Conservation (phyloP, 768 basidiomycete species). For the Pleurotus tuber-regium region DNA sequence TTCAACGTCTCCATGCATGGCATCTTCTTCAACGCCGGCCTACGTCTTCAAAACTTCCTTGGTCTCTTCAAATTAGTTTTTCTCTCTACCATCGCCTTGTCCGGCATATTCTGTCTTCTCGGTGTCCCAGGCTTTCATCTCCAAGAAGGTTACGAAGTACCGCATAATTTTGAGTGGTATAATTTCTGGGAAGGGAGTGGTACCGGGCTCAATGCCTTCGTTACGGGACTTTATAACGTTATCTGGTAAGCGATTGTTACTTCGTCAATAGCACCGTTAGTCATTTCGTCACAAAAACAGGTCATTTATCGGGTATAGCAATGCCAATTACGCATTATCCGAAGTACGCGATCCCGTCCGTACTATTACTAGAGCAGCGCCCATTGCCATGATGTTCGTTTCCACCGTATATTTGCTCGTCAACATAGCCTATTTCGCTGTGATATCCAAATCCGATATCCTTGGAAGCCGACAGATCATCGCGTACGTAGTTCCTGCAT, state of each 20-base stretch:
- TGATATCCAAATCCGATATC: constrained; percentile 69
- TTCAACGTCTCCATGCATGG: constrained; percentile 60
- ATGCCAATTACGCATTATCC: constrained; percentile 72
- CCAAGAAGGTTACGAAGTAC: constrained; percentile 46
- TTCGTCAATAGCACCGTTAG: too few species aligned
- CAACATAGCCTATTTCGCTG: constrained; percentile 74
- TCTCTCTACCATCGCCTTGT: constrained; percentile 47
- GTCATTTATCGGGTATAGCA: constrained; percentile 73
- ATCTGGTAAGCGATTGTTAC: constrained; percentile 69
- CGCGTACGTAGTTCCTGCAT: constrained; percentile 44
- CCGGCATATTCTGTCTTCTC: constrained; percentile 50
- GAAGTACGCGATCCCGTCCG: constrained; percentile 68
- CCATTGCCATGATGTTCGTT: constrained; percentile 61
- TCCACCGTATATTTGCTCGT: constrained; percentile 59
- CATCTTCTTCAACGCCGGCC: constrained; percentile 46
- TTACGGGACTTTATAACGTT: constrained; percentile 64
- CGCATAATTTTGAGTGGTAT: constrained; percentile 58
- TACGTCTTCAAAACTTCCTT: constrained; percentile 39
- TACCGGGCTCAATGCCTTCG: constrained; percentile 57
- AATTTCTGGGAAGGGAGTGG: constrained; percentile 63
- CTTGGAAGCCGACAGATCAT: constrained; percentile 60
- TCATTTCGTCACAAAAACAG: constrained; percentile 36
- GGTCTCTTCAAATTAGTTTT: constrained; percentile 62
- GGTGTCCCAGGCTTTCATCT: constrained; percentile 50
- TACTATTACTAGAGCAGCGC: constrained; percentile 70